Percentiles rank a stretch among this genome's conserved stretches.
Evolutionary conservation across 805 yeast genomes (phyloP).

Genomic region (Citeromyces matritensis): DNA sequence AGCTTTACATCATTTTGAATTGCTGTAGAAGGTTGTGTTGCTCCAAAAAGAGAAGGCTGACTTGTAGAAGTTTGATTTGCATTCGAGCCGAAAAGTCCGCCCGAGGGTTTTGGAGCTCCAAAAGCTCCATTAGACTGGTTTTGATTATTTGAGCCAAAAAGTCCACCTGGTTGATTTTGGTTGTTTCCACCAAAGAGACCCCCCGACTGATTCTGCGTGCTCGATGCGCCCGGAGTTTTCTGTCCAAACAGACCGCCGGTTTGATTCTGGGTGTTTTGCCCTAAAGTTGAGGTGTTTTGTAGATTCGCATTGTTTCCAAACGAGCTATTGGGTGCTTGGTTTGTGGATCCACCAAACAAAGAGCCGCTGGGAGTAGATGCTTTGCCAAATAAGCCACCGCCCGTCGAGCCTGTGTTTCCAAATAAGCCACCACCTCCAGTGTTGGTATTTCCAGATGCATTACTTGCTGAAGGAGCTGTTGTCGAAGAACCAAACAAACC

Average conservation of each 20-base stretch:
- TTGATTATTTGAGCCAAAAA: conserved; percentile 8
- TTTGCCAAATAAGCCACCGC: conserved; percentile 2
- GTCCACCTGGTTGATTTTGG: conserved; percentile 7
- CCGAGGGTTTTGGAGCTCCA: conserved; percentile 7
- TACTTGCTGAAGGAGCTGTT: too few species aligned
- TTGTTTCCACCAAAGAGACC: conserved; percentile 9
- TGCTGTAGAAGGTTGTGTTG: background rate
- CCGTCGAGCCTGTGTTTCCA: background rate
- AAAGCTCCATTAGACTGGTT: conserved; percentile 5
- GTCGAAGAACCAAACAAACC: background rate
- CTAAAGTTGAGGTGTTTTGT: conserved; percentile 1
- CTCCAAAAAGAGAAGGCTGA: background rate
- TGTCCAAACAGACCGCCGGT: conserved; percentile 13
- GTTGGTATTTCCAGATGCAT: background rate
- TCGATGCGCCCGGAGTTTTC: conserved; percentile 2
- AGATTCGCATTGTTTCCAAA: background rate
- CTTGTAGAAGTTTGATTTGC: background rate
- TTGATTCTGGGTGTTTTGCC: background rate
- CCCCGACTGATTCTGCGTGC: conserved; percentile 7
- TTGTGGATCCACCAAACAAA: background rate
- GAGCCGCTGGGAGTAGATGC: background rate
- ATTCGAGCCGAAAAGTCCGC: background rate
- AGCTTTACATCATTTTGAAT: too few species aligned
- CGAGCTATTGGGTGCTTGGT: background rate
- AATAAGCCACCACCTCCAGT: background rate